phyloP scores from a whole-genome alignment of 768 basidiomycete genomes.

The Serendipita indica region DNA sequence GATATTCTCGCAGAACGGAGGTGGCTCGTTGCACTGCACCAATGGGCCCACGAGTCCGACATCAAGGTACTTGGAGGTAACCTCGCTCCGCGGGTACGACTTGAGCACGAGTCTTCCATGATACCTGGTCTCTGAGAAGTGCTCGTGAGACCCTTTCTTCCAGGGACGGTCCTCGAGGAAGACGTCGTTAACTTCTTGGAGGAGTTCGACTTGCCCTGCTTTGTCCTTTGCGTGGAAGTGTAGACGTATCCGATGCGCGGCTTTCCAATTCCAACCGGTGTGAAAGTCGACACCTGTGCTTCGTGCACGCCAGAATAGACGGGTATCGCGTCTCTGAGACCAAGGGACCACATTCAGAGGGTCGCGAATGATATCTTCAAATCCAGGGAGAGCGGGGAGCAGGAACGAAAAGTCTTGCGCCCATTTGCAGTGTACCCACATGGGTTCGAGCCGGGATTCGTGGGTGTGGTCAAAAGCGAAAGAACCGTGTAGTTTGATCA shows the following conservation, averaged over 20 bases:
- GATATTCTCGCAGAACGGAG: constrained; percentile 24
- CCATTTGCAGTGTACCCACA: constrained; percentile 13
- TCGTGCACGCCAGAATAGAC: constrained; percentile 9
- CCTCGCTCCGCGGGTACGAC: constrained; percentile 10
- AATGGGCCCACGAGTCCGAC: constrained; percentile 21
- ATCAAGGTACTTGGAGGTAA: constrained; percentile 22
- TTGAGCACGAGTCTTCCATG: background rate
- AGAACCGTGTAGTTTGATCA: background rate
- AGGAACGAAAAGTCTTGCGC: constrained; percentile 2
- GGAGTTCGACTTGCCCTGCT: background rate
- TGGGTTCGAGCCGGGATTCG: constrained; percentile 4
- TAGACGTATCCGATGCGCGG: constrained; percentile 9
- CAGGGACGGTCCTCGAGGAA: background rate
- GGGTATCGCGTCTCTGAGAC: background rate
- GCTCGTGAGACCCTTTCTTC: background rate
- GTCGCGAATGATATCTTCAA: background rate
- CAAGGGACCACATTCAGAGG: constrained; percentile 1
- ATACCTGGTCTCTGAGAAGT: too few species aligned
- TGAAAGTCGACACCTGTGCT: constrained; percentile 6
- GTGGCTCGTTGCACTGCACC: constrained; percentile 20
- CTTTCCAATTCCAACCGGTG: background rate
- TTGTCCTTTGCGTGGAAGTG: constrained; percentile 8
- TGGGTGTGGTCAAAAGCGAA: background rate
- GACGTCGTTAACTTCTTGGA: background rate
- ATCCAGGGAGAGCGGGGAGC: background rate